A percentile compares a stretch with the other conserved stretches of the same genome.
These are phyloP conservation scores for Chaetomium fimeti DNA, from an alignment of 495 filamentous ascomycete genomes.

Conservation along the genomic window DNA sequence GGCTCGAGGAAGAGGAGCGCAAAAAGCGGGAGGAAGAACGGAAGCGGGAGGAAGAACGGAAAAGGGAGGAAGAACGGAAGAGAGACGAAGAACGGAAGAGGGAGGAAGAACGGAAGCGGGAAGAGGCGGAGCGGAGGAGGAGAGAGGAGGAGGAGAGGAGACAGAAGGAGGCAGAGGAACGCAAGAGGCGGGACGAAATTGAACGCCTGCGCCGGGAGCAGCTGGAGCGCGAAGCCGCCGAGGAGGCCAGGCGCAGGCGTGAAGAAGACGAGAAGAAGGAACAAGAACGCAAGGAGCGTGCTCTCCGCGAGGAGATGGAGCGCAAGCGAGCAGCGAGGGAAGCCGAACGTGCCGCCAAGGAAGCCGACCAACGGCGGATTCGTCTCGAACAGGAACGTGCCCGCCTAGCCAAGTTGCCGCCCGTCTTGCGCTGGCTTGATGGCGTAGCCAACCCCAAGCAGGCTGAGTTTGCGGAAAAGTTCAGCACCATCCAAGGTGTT, in stretches of 20 bases:
- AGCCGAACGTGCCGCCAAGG: constrained; percentile 55
- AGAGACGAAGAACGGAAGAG: constrained; percentile 34
- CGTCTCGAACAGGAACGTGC: constrained; percentile 48
- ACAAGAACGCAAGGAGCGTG: constrained; percentile 38
- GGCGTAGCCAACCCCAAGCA: constrained; percentile 48
- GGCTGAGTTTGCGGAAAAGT: constrained; percentile 49
- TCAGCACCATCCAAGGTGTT: constrained; percentile 50
- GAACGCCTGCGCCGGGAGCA: constrained; percentile 46
- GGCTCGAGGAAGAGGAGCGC: constrained; percentile 47
- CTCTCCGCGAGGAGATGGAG: constrained; percentile 57
- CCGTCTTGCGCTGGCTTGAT: constrained; percentile 55
- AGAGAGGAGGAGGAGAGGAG: constrained; percentile 38
- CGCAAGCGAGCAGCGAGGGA: constrained; percentile 53
- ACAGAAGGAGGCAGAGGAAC: constrained; percentile 38
- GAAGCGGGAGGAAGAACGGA: constrained; percentile 30
- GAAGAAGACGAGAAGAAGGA: constrained; percentile 42
- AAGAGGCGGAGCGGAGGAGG: constrained; percentile 47
- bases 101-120: constrained; percentile 44
- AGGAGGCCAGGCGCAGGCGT: constrained; percentile 45
- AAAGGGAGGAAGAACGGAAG: constrained; percentile 48
- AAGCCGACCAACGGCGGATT: constrained; percentile 52
- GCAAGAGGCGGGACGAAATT: constrained; percentile 40
- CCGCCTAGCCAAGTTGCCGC: constrained; percentile 52
- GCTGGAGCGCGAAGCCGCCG: constrained; percentile 42
- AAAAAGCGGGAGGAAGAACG: constrained; percentile 44